phyloP scores from a whole-genome alignment of 1,284 basidiomycete genomes.

The Tilletiaria anomala region DNA sequence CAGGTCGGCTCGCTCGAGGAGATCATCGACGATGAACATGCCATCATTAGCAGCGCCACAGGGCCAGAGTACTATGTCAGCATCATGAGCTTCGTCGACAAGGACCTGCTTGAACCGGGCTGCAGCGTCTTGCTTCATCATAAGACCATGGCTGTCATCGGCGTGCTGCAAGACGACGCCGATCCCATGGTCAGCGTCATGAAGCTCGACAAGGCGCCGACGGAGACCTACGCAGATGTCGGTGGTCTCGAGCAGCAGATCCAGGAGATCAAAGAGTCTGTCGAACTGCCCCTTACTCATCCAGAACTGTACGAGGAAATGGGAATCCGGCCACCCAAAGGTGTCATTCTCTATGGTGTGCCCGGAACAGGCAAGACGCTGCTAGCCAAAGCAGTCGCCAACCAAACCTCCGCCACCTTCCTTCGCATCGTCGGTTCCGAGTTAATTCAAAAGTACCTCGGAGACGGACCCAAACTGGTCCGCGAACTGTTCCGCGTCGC shows the following conservation, averaged over 20 bases:
- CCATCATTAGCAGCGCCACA: constrained; percentile 85
- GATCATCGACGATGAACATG: constrained; percentile 99
- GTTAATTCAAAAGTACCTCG: constrained; percentile 96
- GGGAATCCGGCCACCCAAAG: constrained; percentile 97
- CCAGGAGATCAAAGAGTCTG: constrained; percentile 98
- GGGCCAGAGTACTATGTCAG: constrained; percentile 97
- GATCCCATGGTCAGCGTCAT: constrained; percentile 96
- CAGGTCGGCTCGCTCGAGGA: constrained; percentile 93
- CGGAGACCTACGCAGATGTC: constrained; percentile 95
- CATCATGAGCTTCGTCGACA: constrained; percentile 98
- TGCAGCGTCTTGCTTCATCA: constrained; percentile 92
- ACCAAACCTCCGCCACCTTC: constrained; percentile 98
- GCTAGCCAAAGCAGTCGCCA: constrained; percentile 93
- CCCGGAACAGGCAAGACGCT: constrained; percentile 98
- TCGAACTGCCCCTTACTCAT: constrained; percentile 92
- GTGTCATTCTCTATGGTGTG: constrained; percentile 96
- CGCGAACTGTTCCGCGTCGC: constrained; percentile 44
- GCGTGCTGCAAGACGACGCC: constrained; percentile 89
- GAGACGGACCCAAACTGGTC: constrained; percentile 56
- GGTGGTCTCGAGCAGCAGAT: constrained; percentile 94
- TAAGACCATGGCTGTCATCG: constrained; percentile 88
- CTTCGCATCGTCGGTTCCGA: constrained; percentile 94
- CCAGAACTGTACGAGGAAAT: constrained; percentile 99
- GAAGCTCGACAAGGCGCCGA: constrained; percentile 89
- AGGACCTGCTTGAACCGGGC: constrained; percentile 89